Evolutionary conservation across 78 protist genomes (phyloP).

Genomic region (Dictyostelium brefeldianum): DNA sequence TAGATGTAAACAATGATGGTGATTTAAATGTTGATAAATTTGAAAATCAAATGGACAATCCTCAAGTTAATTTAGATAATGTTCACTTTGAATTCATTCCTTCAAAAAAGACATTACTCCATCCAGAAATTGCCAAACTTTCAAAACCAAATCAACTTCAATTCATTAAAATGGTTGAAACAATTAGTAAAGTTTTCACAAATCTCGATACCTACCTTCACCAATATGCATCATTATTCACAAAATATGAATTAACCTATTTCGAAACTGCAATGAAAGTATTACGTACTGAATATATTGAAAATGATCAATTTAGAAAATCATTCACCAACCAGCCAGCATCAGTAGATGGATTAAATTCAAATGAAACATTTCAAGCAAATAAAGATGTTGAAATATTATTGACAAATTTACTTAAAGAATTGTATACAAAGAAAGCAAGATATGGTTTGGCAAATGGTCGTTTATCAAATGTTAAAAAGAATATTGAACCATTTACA

Average conservation of each 20-base stretch:
- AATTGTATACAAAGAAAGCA: not conserved
- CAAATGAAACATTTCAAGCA: not conserved
- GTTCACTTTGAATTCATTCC: not conserved
- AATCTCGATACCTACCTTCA: not conserved
- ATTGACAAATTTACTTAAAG: not conserved
- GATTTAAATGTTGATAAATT: not conserved
- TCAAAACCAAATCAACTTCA: conserved; percentile 5
- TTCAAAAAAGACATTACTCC: not conserved
- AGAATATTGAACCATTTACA: not conserved
- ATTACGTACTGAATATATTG: not conserved
- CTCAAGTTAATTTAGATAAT: conserved; percentile 4
- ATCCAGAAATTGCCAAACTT: not conserved
- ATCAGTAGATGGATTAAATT: not conserved
- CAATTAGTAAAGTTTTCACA: not conserved
- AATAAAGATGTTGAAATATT: conserved; percentile 1
- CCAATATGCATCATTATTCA: not conserved
- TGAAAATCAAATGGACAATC: not conserved
- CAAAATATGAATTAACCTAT: not conserved
- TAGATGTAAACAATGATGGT: not conserved
- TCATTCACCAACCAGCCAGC: not conserved
- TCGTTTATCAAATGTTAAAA: not conserved
- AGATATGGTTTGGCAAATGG: not conserved
- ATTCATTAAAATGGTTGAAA: not conserved
- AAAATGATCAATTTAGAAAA: not conserved
- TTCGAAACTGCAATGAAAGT: not conserved